Percentiles rank a stretch among this genome's conserved stretches.
These are phyloP conservation scores for Fagopyrum esculentum DNA, from an alignment of 148 eudicot genomes.

Conservation along the genomic window DNA sequence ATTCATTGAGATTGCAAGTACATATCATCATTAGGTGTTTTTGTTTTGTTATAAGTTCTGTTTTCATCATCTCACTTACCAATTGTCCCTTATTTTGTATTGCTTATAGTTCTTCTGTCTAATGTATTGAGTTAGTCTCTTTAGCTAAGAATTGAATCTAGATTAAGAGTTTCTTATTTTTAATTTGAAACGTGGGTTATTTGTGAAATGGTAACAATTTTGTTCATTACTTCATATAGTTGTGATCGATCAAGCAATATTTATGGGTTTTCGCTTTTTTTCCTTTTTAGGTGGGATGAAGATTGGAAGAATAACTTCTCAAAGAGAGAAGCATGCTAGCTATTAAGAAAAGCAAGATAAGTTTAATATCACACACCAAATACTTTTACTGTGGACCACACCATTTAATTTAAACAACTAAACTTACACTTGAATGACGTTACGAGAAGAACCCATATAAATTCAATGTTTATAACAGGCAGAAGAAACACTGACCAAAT, in stretches of 20 bases:
- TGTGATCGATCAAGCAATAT: neutral
- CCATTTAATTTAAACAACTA: neutral
- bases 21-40: too few species aligned
- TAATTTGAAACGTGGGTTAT: too few species aligned
- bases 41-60: too few species aligned
- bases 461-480: conserved; percentile 25
- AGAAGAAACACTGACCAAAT: conserved; percentile 44
- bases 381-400: conserved; percentile 47
- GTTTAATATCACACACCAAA: conserved; percentile 40
- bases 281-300: conserved; percentile 78
- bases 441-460: neutral
- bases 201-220: too few species aligned
- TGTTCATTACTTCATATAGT: too few species aligned
- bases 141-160: too few species aligned
- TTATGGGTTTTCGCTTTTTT: conserved; percentile 16
- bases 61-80: too few species aligned
- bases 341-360: conserved; percentile 80
- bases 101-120: too few species aligned
- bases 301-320: conserved; percentile 60
- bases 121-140: too few species aligned
- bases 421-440: neutral
- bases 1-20: too few species aligned
- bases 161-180: too few species aligned
- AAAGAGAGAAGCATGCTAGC: conserved; percentile 62
- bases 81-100: too few species aligned